These are phyloP conservation scores for Macrolepiota albuminosa DNA, from an alignment of 768 basidiomycete genomes.

Conservation along the genomic window DNA sequence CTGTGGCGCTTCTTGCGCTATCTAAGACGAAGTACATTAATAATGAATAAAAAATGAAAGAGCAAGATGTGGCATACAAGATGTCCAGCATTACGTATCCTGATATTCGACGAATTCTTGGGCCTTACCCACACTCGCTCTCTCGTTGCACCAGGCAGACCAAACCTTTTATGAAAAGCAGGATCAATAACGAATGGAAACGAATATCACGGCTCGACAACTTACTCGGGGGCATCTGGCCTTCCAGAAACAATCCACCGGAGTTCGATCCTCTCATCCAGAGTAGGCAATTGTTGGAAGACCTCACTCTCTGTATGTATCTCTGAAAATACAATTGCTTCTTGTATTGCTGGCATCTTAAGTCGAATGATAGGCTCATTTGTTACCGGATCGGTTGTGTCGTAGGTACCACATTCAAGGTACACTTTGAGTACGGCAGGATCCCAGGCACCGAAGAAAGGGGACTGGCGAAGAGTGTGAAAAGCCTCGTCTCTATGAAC, in stretches of 20 bases:
- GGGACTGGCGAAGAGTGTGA: conserved; percentile 37
- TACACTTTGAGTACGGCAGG: conserved; percentile 56
- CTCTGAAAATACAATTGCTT: conserved; percentile 59
- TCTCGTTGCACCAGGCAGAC: conserved; percentile 26
- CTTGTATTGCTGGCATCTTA: conserved; percentile 64
- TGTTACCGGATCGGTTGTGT: conserved; percentile 20
- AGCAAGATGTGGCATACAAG: conserved; percentile 26
- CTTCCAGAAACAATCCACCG: conserved; percentile 53
- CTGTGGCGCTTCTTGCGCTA: conserved; percentile 37
- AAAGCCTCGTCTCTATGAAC: conserved; percentile 55
- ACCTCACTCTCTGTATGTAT: conserved; percentile 34
- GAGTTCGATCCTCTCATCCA: conserved; percentile 48
- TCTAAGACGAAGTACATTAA: conserved; percentile 19
- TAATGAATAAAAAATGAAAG: not conserved
- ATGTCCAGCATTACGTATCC: conserved; percentile 37
- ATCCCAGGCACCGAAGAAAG: conserved; percentile 75
- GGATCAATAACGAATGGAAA: not conserved
- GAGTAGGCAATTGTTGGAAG: conserved; percentile 32
- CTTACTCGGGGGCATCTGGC: conserved; percentile 29
- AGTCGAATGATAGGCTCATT: conserved; percentile 41
- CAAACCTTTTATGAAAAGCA: conserved; percentile 20
- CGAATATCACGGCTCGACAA: not conserved
- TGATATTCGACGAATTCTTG: conserved; percentile 35
- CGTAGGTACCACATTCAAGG: conserved; percentile 52
- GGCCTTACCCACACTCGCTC: conserved; percentile 41